Conservation (phyloP, 257 asterid genomes). For the Anisodus acutangulus region DNA sequence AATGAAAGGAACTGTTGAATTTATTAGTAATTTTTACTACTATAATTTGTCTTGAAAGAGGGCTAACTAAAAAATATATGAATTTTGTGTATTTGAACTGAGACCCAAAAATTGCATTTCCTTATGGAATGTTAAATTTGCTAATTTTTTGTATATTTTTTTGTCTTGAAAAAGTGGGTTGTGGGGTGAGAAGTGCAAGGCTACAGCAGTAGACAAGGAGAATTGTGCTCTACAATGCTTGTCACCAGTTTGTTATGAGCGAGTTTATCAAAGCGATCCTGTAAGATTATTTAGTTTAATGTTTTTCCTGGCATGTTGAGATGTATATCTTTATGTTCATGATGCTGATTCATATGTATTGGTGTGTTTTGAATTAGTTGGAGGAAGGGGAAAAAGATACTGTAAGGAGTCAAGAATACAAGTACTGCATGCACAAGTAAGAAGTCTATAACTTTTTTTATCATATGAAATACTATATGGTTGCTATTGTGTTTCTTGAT, state of each 20-base stretch:
- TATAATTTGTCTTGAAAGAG: background rate
- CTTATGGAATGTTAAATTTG: background rate
- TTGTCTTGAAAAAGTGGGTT: slow-evolving; percentile 60
- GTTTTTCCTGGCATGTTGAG: background rate
- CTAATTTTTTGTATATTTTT: background rate
- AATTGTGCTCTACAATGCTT: slow-evolving; percentile 86
- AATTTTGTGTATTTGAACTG: background rate
- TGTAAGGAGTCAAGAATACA: slow-evolving; percentile 78
- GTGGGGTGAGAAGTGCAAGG: slow-evolving; percentile 82
- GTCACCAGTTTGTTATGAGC: slow-evolving; percentile 80
- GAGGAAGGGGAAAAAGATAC: slow-evolving; percentile 94
- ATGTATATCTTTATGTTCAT: background rate
- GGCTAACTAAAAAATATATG: background rate
- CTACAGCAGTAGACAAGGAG: slow-evolving; percentile 73
- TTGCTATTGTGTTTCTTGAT: background rate
- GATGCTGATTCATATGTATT: slow-evolving; percentile 4
- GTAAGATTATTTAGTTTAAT: slow-evolving; percentile 45
- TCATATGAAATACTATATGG: background rate
- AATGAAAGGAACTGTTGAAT: background rate
- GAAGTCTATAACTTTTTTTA: background rate
- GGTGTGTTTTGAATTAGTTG: slow-evolving; percentile 56
- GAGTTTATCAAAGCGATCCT: slow-evolving; percentile 89
- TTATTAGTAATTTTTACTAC: background rate
- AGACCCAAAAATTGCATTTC: background rate
- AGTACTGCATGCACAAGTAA: slow-evolving; percentile 96